A percentile compares a stretch with the other conserved stretches of the same genome.
Conservation (phyloP, 139 green algal species). For the Penium margaritaceum region DNA sequence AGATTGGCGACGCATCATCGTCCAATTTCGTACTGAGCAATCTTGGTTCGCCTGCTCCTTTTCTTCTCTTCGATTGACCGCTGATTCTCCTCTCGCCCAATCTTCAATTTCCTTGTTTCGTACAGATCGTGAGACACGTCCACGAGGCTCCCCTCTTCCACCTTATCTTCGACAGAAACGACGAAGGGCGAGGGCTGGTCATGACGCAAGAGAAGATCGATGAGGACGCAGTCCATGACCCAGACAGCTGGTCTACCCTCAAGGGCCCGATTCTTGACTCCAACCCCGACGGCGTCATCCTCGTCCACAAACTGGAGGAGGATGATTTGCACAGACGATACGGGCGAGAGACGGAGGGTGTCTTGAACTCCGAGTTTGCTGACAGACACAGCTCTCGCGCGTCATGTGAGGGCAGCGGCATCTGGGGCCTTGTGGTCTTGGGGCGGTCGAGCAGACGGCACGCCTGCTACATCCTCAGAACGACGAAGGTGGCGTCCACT, state of each 20-base stretch:
- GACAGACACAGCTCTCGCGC: too few relatives aligned
- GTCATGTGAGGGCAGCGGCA: neutral
- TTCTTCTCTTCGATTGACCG: too few relatives aligned
- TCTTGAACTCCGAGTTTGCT: neutral
- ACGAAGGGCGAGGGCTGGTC: too few relatives aligned
- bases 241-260: neutral
- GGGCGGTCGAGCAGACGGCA: conserved; percentile 10
- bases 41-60: too few relatives aligned
- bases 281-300: conserved; percentile 14
- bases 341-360: conserved; percentile 9
- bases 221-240: too few relatives aligned
- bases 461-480: conserved; percentile 36
- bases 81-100: too few relatives aligned
- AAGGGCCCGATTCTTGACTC: conserved; percentile 3
- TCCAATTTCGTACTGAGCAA: too few relatives aligned
- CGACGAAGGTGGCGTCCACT: conserved; percentile 4
- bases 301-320: conserved; percentile 15
- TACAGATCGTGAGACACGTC: too few relatives aligned
- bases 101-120: too few relatives aligned
- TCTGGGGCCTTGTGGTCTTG: conserved; percentile 34
- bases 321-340: neutral
- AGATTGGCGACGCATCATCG: too few relatives aligned
- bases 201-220: conserved; percentile 14
- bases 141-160: conserved; percentile 33
- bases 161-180: conserved; percentile 22